These are phyloP conservation scores for Thuidium tamariscinum DNA, from an alignment of 225 moss, liverwort and hornwort genomes.

Conservation along the genomic window DNA sequence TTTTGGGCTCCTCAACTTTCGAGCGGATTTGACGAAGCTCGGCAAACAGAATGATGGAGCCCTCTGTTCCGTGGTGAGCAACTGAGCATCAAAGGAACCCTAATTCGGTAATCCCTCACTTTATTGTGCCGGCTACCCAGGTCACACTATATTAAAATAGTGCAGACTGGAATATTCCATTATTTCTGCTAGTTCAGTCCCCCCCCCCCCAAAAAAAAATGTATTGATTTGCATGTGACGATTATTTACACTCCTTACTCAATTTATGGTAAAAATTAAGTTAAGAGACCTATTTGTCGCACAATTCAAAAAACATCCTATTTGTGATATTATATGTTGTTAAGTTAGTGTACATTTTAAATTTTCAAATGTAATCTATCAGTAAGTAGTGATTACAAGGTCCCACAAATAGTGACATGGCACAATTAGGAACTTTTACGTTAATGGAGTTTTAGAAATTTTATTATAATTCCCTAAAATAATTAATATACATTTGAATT, in stretches of 20 bases:
- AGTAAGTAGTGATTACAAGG: not conserved
- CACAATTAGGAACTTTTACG: accelerated
- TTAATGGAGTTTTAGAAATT: accelerated
- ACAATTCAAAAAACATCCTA: not conserved
- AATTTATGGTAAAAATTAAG: not conserved
- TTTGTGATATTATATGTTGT: not conserved
- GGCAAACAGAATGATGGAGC: not conserved
- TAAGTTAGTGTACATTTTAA: not conserved
- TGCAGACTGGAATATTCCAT: not conserved
- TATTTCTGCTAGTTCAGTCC: not conserved
- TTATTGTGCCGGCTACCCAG: too few species aligned
- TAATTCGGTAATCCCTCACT: not conserved
- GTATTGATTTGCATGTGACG: too few species aligned
- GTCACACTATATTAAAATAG: not conserved
- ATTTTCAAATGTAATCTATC: not conserved
- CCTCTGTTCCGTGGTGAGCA: not conserved
- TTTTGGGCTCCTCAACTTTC: not conserved
- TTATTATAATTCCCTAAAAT: accelerated
- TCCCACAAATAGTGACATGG: not conserved
- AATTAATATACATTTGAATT: not conserved
- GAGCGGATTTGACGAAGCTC: not conserved
- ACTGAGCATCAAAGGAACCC: not conserved
- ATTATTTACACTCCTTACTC: accelerated
- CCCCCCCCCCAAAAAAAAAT: too few species aligned
- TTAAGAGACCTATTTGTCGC: too few species aligned